Conservation (phyloP, 805 yeast species). For the Yamadazyma kitorensis region DNA sequence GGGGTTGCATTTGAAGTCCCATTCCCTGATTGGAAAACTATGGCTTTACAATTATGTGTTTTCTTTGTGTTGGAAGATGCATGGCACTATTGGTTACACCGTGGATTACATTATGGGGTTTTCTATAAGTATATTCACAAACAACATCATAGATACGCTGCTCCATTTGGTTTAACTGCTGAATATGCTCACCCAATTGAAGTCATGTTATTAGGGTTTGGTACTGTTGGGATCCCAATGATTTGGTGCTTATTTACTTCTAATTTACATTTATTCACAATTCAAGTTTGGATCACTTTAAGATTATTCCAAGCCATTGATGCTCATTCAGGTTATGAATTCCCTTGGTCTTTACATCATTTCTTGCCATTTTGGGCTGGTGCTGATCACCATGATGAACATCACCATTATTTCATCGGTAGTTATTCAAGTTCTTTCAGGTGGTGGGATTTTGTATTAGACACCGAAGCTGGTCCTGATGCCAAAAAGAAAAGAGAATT, state of each 20-base stretch:
- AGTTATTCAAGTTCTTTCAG: constrained; percentile 57
- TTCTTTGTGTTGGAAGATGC: constrained; percentile 55
- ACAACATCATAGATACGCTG: constrained; percentile 60
- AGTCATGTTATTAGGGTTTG: constrained; percentile 55
- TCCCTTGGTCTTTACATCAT: constrained; percentile 58
- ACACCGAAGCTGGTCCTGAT: constrained; percentile 55
- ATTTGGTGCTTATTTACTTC: constrained; percentile 48
- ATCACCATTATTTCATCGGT: constrained; percentile 59
- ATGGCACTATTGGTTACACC: constrained; percentile 62
- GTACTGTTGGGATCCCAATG: constrained; percentile 61
- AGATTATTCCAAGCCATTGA: constrained; percentile 60
- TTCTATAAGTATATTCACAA: constrained; percentile 58
- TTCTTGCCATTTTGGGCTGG: constrained; percentile 66
- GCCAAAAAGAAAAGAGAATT: constrained; percentile 48
- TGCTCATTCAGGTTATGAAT: constrained; percentile 60
- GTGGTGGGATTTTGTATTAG: constrained; percentile 54
- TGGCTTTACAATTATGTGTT: constrained; percentile 43
- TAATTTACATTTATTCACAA: constrained; percentile 52
- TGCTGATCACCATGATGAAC: constrained; percentile 61
- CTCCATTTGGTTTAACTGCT: constrained; percentile 61
- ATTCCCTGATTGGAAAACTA: constrained; percentile 44
- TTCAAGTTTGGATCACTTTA: constrained; percentile 49
- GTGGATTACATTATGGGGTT: constrained; percentile 54
- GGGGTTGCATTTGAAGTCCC: constrained; percentile 53
- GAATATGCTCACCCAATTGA: constrained; percentile 62